Percentiles rank a stretch among this genome's conserved stretches.
These are phyloP conservation scores for Endothia cerciana DNA, from an alignment of 2,329 filamentous ascomycete species.

Conservation along the genomic window DNA sequence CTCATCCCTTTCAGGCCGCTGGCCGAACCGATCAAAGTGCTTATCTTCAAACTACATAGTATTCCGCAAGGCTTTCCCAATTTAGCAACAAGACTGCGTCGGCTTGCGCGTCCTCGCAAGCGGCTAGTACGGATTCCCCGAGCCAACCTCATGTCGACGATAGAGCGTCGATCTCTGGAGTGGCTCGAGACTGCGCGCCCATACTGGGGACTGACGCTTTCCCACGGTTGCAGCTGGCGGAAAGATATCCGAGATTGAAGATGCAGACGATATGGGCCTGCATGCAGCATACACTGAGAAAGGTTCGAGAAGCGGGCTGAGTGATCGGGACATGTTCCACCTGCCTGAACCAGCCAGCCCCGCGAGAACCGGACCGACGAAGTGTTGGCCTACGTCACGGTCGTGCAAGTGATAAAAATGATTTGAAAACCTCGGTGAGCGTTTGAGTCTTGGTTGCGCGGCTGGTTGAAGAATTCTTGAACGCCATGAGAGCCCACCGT, in stretches of 20 bases:
- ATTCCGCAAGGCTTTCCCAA: background rate
- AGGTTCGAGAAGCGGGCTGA: constrained; percentile 14
- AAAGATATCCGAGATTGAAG: background rate
- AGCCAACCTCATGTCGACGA: background rate
- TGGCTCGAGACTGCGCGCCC: background rate
- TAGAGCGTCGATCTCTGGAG: background rate
- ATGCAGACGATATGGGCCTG: background rate
- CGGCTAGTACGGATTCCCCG: constrained; percentile 1
- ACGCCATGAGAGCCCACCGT: background rate
- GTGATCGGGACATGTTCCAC: background rate
- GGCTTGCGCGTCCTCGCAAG: constrained; percentile 20
- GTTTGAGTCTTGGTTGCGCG: background rate
- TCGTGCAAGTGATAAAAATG: background rate
- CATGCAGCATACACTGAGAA: constrained; percentile 1
- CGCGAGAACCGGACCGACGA: constrained; percentile 17
- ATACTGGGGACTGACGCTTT: background rate
- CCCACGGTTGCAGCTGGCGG: background rate
- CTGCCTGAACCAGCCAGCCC: constrained; percentile 19
- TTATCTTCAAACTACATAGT: background rate
- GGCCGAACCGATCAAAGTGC: background rate
- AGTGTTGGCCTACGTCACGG: background rate
- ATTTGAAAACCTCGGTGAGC: constrained; percentile 2
- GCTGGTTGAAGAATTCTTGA: background rate
- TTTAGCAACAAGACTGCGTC: background rate
- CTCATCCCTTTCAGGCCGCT: constrained; percentile 34